These are phyloP conservation scores for Magnaporthiopsis poae DNA, from an alignment of 2,329 filamentous ascomycete genomes.

Conservation along the genomic window DNA sequence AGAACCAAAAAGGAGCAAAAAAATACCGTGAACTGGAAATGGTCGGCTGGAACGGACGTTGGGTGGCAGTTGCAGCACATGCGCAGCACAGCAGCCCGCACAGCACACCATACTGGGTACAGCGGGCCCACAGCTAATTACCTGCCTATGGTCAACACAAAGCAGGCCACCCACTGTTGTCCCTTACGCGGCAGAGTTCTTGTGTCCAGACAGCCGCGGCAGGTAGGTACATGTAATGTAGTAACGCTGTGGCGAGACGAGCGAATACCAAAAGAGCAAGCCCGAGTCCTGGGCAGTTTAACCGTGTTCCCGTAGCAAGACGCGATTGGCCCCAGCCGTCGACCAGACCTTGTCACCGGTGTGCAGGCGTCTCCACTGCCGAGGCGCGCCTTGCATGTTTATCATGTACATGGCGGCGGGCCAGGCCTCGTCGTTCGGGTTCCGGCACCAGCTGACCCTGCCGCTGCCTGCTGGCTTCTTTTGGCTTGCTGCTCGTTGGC, in stretches of 20 bases:
- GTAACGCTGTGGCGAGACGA: background rate
- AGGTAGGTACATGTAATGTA: too few relatives aligned
- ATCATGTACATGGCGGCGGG: background rate
- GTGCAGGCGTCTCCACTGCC: background rate
- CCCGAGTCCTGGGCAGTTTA: background rate
- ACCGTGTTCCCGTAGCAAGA: background rate
- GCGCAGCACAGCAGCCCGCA: too few relatives aligned
- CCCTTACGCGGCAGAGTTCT: too few relatives aligned
- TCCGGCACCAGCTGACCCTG: background rate
- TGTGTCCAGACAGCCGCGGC: too few relatives aligned
- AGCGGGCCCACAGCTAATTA: background rate
- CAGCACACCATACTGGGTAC: background rate
- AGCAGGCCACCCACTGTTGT: background rate
- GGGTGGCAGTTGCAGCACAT: background rate
- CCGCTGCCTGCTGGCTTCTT: background rate
- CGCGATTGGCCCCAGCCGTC: background rate
- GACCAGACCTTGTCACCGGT: background rate
- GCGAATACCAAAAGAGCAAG: background rate
- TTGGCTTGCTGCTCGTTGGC: too few relatives aligned
- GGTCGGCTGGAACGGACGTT: background rate
- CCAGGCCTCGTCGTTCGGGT: background rate
- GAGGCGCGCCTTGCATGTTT: background rate
- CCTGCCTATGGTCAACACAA: background rate
- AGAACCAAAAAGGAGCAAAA: background rate
- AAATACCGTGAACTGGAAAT: background rate